These are phyloP conservation scores for Pugionium cornutum DNA, from an alignment of 345 rosid species.

Conservation along the genomic window DNA sequence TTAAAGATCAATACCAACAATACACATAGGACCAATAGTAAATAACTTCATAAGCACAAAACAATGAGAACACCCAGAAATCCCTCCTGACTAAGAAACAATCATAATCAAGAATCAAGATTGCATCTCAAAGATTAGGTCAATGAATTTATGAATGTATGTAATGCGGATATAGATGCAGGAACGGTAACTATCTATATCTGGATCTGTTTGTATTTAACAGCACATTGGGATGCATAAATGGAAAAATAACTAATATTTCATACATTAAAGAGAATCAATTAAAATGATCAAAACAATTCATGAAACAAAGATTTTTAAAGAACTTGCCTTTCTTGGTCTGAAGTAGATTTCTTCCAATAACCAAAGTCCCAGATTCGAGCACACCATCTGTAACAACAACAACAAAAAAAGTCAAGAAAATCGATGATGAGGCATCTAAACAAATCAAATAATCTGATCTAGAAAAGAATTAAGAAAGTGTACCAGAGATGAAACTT, in stretches of 20 bases:
- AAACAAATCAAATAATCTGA: background rate
- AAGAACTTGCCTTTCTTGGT: conserved; percentile 53
- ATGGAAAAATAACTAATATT: conserved; percentile 9
- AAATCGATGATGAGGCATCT: background rate
- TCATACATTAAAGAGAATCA: background rate
- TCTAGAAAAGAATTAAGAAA: conserved; percentile 9
- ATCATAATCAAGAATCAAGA: conserved; percentile 9
- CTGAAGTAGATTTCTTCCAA: conserved; percentile 73
- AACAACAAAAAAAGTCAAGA: background rate
- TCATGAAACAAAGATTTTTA: background rate
- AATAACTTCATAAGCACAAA: background rate
- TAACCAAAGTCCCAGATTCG: conserved; percentile 45
- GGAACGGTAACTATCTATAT: background rate
- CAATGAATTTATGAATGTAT: conserved; percentile 10
- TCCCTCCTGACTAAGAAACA: no score
- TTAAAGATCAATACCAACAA: conserved; percentile 4
- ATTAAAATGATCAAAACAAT: background rate
- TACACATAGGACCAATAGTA: conserved; percentile 7
- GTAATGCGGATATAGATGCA: background rate
- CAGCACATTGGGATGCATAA: background rate
- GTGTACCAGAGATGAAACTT: background rate
- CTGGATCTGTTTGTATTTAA: conserved; percentile 19
- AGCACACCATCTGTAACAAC: conserved; percentile 54
- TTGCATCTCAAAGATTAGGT: conserved; percentile 4
- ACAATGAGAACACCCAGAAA: background rate